Percentiles rank a stretch among this genome's conserved stretches.
Evolutionary conservation across 2,329 filamentous ascomycete species (phyloP).

Genomic region (Aspergillus udagawae): DNA sequence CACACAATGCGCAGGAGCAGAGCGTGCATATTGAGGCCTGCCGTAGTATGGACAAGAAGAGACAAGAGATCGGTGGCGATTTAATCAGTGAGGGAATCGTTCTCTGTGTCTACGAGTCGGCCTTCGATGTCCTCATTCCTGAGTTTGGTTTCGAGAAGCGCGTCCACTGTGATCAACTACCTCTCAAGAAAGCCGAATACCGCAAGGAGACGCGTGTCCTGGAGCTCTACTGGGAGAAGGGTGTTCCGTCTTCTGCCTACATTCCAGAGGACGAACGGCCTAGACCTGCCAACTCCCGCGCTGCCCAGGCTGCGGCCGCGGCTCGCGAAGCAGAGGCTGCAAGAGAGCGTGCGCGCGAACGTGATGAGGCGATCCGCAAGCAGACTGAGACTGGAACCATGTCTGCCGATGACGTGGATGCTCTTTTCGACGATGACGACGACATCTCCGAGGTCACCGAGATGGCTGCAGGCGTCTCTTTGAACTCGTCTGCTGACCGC

Average conservation of each 20-base stretch:
- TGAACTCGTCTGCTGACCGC: conserved; percentile 67
- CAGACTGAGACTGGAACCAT: conserved; percentile 94
- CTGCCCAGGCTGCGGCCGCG: conserved; percentile 70
- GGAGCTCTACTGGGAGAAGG: conserved; percentile 99
- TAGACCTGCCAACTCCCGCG: conserved; percentile 72
- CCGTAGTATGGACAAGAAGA: conserved; percentile 89
- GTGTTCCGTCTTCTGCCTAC: conserved; percentile 90
- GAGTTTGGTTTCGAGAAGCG: conserved; percentile 99
- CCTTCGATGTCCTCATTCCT: conserved; percentile 95
- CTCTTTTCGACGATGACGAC: conserved; percentile 91
- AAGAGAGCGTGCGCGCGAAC: conserved; percentile 75
- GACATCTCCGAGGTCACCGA: conserved; percentile 86
- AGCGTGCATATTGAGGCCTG: conserved; percentile 98
- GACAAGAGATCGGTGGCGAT: conserved; percentile 81
- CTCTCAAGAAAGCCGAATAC: conserved; percentile 97
- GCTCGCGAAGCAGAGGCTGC: conserved; percentile 78
- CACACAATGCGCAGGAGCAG: conserved; percentile 95
- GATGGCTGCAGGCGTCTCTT: conserved; percentile 83
- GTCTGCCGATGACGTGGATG: conserved; percentile 86
- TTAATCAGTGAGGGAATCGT: conserved; percentile 95
- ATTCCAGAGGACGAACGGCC: conserved; percentile 95
- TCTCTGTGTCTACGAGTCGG: conserved; percentile 95
- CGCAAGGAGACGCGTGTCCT: conserved; percentile 92
- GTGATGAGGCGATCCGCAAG: conserved; percentile 85
- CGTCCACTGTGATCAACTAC: conserved; percentile 96